Evolutionary conservation across 2,329 filamentous ascomycete genomes (phyloP), one percentile per base, ranked within the genome.

Genomic region (Penicillium sp.): DNA sequence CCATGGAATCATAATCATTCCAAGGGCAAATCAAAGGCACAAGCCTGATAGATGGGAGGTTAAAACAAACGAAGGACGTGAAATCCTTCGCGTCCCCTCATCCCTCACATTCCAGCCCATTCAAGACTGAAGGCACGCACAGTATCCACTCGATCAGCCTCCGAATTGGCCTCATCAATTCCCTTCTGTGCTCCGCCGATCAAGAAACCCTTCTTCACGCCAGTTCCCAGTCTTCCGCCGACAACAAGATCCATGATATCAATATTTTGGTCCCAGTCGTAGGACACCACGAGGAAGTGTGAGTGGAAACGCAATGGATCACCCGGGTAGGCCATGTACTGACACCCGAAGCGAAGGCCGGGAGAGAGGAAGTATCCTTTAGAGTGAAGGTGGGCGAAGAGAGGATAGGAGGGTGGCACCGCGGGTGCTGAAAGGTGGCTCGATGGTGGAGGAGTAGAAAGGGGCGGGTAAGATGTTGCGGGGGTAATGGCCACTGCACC

Each of bases 281-380:
- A 81, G 29, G 86, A 82, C n/a, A 84, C 85, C 7, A 85, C 87
- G 60, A 95, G 78, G 67, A 95, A 97, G 68, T 98, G 93, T 40
- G 88, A 93, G 69, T 98, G 93, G 67, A 94, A 98, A 10, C 93
- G 84, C 45, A 98, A 75, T 1, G 93, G 89, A 66, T 98, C 93
- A 40, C 93, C 93, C 0, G 93, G 93, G 62, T 98, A 98, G 5
- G 94, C 88, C 59, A 89, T 88, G 70, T 95, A 96, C 63, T 93
- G 83, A 61, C 90, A 94, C 24, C 93, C 93, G 63, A 98, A 98
- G 24, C 93, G 87, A 45, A 98, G 77, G 8, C 93, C 93, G 1
- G 93, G 93, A 48, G 89, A 90, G 63, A 93, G 82, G 72, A 85
- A 97, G 71, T 91, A 96, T 43, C 85, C 87, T 17, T 79, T 76